phyloP scores from a whole-genome alignment of 257 asterid genomes.

The Gentiana macrophylla region DNA sequence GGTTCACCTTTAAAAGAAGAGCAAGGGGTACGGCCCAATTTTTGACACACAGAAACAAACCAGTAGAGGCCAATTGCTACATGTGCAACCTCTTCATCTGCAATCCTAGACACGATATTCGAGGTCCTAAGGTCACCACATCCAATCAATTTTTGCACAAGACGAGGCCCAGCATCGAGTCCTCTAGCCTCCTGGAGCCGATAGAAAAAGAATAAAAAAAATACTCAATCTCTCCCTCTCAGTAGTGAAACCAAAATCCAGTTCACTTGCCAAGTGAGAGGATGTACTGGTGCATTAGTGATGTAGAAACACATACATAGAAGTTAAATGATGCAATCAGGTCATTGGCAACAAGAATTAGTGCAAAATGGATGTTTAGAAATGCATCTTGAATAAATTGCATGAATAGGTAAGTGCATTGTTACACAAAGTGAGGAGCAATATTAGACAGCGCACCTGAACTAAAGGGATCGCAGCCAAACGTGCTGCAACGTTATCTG shows the following conservation, averaged over 20 bases:
- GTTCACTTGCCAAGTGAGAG: too few relatives aligned
- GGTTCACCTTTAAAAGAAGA: conserved; percentile 60
- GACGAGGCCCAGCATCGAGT: conserved; percentile 95
- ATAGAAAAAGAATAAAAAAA: too few relatives aligned
- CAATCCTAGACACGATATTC: conserved; percentile 66
- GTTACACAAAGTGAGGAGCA: neutral
- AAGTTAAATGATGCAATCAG: too few relatives aligned
- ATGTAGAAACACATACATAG: too few relatives aligned
- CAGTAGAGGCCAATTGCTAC: conserved; percentile 90
- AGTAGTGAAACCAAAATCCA: neutral
- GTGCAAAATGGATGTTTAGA: neutral
- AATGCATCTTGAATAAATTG: too few relatives aligned
- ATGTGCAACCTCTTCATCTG: conserved; percentile 94
- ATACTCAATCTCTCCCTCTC: too few relatives aligned
- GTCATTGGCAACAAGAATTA: too few relatives aligned
- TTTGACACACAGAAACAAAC: conserved; percentile 76
- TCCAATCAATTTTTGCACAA: conserved; percentile 66
- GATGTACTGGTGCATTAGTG: too few relatives aligned
- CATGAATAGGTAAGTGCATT: neutral
- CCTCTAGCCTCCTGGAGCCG: conserved; percentile 83
- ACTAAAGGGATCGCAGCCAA: conserved; percentile 90
- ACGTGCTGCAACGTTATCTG: conserved; percentile 76
- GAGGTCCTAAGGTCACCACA: conserved; percentile 86
- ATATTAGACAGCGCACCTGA: conserved; percentile 39
- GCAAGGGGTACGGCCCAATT: conserved; percentile 51